Percentiles rank a stretch among this genome's conserved stretches.
Evolutionary conservation across 2,329 filamentous ascomycete genomes (phyloP).

Genomic region (Rhynchosporium secalis): DNA sequence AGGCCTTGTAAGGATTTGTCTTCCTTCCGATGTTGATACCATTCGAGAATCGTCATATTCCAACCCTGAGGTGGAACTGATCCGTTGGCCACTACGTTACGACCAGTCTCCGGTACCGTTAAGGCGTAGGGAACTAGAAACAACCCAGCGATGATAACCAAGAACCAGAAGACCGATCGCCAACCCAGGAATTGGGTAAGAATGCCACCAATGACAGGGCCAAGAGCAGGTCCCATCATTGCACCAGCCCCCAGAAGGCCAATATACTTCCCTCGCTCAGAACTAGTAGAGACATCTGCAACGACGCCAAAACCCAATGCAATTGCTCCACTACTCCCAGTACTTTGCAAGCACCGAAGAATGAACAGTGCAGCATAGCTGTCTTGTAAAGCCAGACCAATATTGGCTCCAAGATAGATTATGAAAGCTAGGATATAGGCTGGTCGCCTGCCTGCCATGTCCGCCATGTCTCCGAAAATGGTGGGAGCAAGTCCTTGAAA

Average conservation of each 20-base stretch:
- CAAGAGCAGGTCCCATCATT: constrained; percentile 49
- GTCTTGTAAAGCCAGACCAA: constrained; percentile 54
- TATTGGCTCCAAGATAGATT: constrained; percentile 56
- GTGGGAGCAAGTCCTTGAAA: constrained; percentile 61
- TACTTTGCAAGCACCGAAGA: constrained; percentile 58
- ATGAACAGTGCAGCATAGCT: constrained; percentile 55
- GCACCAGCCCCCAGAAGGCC: constrained; percentile 62
- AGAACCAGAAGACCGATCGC: constrained; percentile 55
- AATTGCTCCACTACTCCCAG: constrained; percentile 59
- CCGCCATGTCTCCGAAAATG: constrained; percentile 57
- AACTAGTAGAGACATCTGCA: constrained; percentile 67
- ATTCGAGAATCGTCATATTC: constrained; percentile 59
- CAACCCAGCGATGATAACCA: constrained; percentile 47
- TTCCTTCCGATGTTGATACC: constrained; percentile 37
- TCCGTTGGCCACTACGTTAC: constrained; percentile 41
- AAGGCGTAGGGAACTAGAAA: constrained; percentile 41
- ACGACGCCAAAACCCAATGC: constrained; percentile 71
- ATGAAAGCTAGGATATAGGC: constrained; percentile 57
- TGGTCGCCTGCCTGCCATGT: constrained; percentile 55
- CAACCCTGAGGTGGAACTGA: constrained; percentile 57
- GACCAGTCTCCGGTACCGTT: constrained; percentile 39
- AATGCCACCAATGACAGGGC: constrained; percentile 52
- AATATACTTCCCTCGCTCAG: constrained; percentile 73
- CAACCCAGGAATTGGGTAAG: constrained; percentile 51
- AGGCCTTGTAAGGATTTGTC: constrained; percentile 31